Conservation (phyloP, 2,329 filamentous ascomycete species). For the Fusarium heterosporum region DNA sequence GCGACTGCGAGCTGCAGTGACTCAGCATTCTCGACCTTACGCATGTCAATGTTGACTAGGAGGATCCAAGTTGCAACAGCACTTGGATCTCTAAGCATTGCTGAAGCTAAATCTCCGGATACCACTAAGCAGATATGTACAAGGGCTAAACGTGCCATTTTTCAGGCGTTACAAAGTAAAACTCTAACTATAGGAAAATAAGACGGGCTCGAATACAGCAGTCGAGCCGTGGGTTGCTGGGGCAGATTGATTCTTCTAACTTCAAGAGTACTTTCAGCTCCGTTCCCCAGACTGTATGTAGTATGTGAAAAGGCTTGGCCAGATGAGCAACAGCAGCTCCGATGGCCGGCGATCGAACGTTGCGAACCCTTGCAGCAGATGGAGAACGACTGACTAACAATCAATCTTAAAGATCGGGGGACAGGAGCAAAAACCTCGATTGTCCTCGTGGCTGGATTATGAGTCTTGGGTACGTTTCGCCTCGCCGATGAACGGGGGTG, state of each 20-base stretch:
- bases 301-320: slow-evolving; percentile 21
- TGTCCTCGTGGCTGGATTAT: slow-evolving; percentile 5
- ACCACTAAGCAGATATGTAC: not conserved
- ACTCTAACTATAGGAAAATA: not conserved
- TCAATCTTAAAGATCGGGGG: not conserved
- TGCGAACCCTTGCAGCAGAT: slow-evolving; percentile 2
- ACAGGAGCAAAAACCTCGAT: not conserved
- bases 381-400: slow-evolving; percentile 18
- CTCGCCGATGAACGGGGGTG: slow-evolving; percentile 28
- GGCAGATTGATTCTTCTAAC: not conserved
- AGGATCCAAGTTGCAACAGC: not conserved
- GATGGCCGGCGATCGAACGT: slow-evolving; percentile 27
- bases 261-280: slow-evolving; percentile 25
- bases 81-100: not conserved
- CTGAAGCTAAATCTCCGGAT: not conserved
- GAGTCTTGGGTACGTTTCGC: slow-evolving; percentile 8
- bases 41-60: slow-evolving; percentile 8
- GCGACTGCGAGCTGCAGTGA: slow-evolving; percentile 19
- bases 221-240: not conserved
- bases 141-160: not conserved
- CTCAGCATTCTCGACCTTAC: slow-evolving; percentile 17
- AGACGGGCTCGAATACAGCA: slow-evolving; percentile 4
- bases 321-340: slow-evolving; percentile 39
- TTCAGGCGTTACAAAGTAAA: not conserved
- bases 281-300: slow-evolving; percentile 34